Percentiles rank a stretch among this genome's conserved stretches.
Conservation (phyloP, 768 basidiomycete species). For the Leccinum disarticulatum region DNA sequence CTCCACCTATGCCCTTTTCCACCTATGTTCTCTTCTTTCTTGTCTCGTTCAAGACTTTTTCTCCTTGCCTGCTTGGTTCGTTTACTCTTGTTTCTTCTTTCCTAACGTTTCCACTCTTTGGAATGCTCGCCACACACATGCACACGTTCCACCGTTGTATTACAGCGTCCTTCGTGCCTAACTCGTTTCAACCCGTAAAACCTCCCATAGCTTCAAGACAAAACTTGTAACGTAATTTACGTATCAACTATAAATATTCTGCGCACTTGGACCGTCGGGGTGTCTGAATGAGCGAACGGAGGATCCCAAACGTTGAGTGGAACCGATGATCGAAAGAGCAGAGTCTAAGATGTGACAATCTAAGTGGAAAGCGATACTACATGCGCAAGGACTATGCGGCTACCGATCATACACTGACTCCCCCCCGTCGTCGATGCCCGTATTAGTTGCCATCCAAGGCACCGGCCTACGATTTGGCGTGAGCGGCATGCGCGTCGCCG, state of each 20-base stretch:
- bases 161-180: slow-evolving; percentile 9
- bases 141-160: slow-evolving; percentile 18
- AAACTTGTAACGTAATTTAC: slow-evolving; percentile 34
- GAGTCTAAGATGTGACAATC: neutral
- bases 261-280: neutral
- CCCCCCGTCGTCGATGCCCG: neutral
- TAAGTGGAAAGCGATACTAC: neutral
- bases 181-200: slow-evolving; percentile 2
- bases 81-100: slow-evolving; percentile 5
- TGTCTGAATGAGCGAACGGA: neutral
- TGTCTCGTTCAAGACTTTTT: slow-evolving; percentile 8
- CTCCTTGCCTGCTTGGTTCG: slow-evolving; percentile 22
- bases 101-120: neutral
- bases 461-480: slow-evolving; percentile 2
- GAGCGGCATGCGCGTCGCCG: neutral
- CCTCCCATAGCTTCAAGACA: slow-evolving; percentile 12
- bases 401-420: slow-evolving; percentile 19
- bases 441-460: slow-evolving; percentile 12
- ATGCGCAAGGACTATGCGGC: neutral
- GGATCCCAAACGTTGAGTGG: neutral
- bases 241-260: slow-evolving; percentile 35
- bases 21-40: neutral
- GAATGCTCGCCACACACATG: neutral
- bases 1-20: neutral
- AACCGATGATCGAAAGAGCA: neutral